Evolutionary conservation across 192 early-diverging fungal species (phyloP), one percentile per base, ranked within the genome.

Genomic region (Gryganskiella cystojenkinii): DNA sequence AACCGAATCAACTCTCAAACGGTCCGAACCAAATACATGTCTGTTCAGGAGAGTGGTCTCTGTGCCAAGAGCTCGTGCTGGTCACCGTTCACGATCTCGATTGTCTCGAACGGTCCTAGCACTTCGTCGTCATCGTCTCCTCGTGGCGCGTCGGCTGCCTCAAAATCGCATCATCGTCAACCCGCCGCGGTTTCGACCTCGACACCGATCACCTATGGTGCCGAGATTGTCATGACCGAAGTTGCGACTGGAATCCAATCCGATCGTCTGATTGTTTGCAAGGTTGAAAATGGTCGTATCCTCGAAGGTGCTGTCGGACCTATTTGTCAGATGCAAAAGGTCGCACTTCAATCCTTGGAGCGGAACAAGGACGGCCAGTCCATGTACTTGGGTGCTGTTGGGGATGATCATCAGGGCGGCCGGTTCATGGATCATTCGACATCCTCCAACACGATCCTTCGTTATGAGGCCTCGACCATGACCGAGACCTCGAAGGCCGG

Each of bases 1-100:
- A 96, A 95, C 71, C 93, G 96, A 47, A 91, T 95, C 75, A 94
- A 93, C 71, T 94, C 94, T 20, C 96, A 98, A 83, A 96, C 93
- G 0, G 92, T 93, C 53, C 89, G 90, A 54, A 96, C 96, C 54
- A 92, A 95, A 65, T 96, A 92, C 64, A 87, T 96, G 72, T 84
- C 87, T 17, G 84, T 89, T 4, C 84, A 89, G 67, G 71, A 82
- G 52, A 60, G 83, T 56, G 82, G 76, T 27, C 64, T 90, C 19
- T 88, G 89, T 49, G 89, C 89, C 28, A 87, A 85, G 61, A 86
- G 84, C 62, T 80, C 84, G 19, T 63, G 84, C 22, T 90, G 89
- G 89, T 83, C 89, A 15, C 59, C 89, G 3, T 90, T 90, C 64
- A 71, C 82, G 11, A 87, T 90, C 47, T 73, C 75, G 1, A 74